These are phyloP conservation scores for Heteromeles arbutifolia DNA, from an alignment of 306 rosid species.

Conservation along the genomic window DNA sequence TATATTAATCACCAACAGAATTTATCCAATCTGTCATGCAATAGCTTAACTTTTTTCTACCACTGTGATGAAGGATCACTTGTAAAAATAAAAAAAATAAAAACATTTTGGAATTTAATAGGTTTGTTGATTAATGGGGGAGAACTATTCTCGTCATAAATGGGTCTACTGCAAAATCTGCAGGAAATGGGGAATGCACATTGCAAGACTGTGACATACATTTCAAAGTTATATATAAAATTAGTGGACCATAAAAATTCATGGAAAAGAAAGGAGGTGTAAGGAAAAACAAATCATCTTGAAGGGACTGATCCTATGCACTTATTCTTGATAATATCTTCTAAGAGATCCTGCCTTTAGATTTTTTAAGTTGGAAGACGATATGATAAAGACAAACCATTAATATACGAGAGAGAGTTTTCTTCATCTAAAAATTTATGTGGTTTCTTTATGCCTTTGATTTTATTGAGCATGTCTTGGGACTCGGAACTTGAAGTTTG, in stretches of 20 bases:
- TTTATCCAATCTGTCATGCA: too few relatives aligned
- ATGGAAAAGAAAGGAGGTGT: background rate
- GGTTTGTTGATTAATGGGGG: background rate
- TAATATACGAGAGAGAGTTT: too few relatives aligned
- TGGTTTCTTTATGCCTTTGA: too few relatives aligned
- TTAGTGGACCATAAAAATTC: background rate
- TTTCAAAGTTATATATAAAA: background rate
- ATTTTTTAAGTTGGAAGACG: background rate
- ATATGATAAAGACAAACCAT: background rate
- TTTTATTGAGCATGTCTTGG: too few relatives aligned
- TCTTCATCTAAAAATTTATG: too few relatives aligned
- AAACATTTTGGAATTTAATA: background rate
- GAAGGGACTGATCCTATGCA: background rate
- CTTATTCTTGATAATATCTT: conserved; percentile 7
- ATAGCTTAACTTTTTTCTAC: too few relatives aligned
- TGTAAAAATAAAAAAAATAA: too few relatives aligned
- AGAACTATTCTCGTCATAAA: background rate
- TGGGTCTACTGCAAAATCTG: background rate
- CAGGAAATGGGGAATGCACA: background rate
- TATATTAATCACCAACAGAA: too few relatives aligned
- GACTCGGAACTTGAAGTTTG: too few relatives aligned
- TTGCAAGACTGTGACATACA: background rate
- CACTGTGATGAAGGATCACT: too few relatives aligned
- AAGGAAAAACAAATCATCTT: background rate
- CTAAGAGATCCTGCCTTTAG: background rate